These are phyloP conservation scores for Raphanus raphanistrum DNA, from an alignment of 345 rosid genomes.

Conservation along the genomic window DNA sequence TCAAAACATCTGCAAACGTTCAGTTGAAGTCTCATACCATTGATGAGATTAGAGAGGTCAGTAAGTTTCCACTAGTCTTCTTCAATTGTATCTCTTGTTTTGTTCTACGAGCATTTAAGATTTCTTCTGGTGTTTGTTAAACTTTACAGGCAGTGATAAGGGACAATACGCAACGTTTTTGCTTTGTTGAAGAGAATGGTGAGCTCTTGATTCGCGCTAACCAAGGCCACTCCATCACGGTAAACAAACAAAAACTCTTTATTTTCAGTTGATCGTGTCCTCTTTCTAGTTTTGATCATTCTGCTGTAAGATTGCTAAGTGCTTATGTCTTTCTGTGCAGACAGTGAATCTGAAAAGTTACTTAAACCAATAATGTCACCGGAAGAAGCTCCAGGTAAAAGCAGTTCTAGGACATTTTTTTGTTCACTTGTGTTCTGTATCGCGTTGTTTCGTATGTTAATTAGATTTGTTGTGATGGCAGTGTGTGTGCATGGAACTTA, in stretches of 20 bases:
- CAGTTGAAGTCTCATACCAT: slow-evolving; percentile 55
- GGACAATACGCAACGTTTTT: slow-evolving; percentile 83
- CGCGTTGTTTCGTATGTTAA: background rate
- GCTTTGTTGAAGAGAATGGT: slow-evolving; percentile 72
- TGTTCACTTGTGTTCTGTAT: background rate
- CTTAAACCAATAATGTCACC: slow-evolving; percentile 67
- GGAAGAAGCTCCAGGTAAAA: slow-evolving; percentile 66
- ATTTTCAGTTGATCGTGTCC: too few species aligned
- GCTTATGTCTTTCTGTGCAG: slow-evolving; percentile 41
- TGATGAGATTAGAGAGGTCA: slow-evolving; percentile 83
- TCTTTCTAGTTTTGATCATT: too few species aligned
- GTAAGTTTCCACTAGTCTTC: background rate
- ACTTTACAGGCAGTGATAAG: slow-evolving; percentile 65
- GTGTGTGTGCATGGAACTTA: slow-evolving; percentile 95
- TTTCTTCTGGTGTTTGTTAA: too few species aligned
- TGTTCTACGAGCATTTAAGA: too few species aligned
- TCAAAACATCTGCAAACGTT: slow-evolving; percentile 41
- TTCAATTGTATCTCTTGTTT: too few species aligned
- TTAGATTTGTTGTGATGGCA: slow-evolving; percentile 29
- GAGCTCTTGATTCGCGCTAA: slow-evolving; percentile 85
- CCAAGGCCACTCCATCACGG: slow-evolving; percentile 87
- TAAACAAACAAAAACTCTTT: slow-evolving; percentile 11
- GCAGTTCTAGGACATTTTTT: background rate
- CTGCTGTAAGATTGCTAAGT: too few species aligned
- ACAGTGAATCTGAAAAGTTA: slow-evolving; percentile 70